phyloP scores from a whole-genome alignment of 106 monocot species.

The Dactylorhiza incarnata region DNA sequence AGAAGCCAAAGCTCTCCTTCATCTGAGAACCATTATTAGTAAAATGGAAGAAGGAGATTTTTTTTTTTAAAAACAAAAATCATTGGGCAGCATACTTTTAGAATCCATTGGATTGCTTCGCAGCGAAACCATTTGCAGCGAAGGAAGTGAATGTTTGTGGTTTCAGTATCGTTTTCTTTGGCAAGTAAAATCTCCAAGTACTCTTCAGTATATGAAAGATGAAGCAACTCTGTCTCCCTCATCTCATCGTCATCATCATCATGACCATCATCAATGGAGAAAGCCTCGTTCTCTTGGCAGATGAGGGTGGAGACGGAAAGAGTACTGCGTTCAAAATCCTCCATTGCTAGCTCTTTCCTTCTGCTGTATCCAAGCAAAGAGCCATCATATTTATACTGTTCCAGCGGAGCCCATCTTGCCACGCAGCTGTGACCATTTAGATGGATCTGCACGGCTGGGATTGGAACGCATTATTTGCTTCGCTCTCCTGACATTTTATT shows the following conservation, averaged over 20 bases:
- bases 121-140: conserved; percentile 26
- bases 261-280: conserved; percentile 15
- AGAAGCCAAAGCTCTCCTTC: conserved; percentile 45
- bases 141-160: background rate
- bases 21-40: conserved; percentile 26
- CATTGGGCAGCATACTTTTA: conserved; percentile 28
- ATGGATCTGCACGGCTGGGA: conserved; percentile 1
- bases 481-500: background rate
- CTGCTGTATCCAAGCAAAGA: background rate
- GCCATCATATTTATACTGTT: conserved; percentile 4
- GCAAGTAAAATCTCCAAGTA: conserved; percentile 50
- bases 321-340: conserved; percentile 17
- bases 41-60: background rate
- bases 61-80: background rate
- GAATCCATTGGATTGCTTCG: conserved; percentile 66
- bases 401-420: background rate
- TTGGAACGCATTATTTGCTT: background rate
- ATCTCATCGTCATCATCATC: conserved; percentile 17
- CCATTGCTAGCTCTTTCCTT: conserved; percentile 14
- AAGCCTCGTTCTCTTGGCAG: conserved; percentile 52
- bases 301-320: conserved; percentile 36
- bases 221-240: background rate
- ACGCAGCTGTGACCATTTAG: background rate
- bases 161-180: conserved; percentile 26
- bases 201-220: conserved; percentile 21